Evolutionary conservation across 257 asterid species (phyloP), one percentile per base, ranked within the genome.

Genomic region (Phtheirospermum japonicum): DNA sequence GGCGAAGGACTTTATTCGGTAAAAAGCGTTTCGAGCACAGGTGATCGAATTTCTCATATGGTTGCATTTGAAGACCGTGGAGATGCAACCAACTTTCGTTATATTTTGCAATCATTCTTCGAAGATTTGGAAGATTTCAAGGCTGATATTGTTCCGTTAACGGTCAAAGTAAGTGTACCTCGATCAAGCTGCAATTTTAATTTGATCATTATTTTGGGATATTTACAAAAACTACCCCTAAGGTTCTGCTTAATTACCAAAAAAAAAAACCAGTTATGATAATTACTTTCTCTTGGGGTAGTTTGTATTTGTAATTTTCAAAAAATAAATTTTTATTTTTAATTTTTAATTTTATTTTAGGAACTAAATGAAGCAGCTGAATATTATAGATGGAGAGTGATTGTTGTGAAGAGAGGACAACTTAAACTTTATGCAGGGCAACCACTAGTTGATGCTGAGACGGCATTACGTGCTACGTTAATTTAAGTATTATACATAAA

Each of bases 381-480:
- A 66, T 72, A 81, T 17, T 23, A 33, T 58, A 52, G 71, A 36
- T 64, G 59, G 76, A 76, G 71, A 65, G 86, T 75, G 48, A 60
- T 89, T 23, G 96, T 89, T 14, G 95, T 86, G 76, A 89, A 73
- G 84, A 83, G 74, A 81, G 96, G 97, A 45, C 82, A 84, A 45
- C 91, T 92, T 70, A 72, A 74, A 65, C 95, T 92, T 48, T 92
- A 81, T 54, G 96, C 91, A 37, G 99, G 99, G 52, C 99, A 89
- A 66, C 88, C 96, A 6, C 84, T 89, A 10, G 66, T 73, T 40
- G 95, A 92, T 40, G 99, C 76, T 59, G 97, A 92, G 85, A 75
- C 55, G 88, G 83, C 83, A 52, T 80, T 92, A 71, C 81, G 76
- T 50, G 76, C 79, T 20, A 55, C 88, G 50, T 14, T 2, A 2